A percentile compares a stretch with the other conserved stretches of the same genome.
These are phyloP conservation scores for Podospora australis DNA, from an alignment of 495 filamentous ascomycete genomes.

Conservation along the genomic window DNA sequence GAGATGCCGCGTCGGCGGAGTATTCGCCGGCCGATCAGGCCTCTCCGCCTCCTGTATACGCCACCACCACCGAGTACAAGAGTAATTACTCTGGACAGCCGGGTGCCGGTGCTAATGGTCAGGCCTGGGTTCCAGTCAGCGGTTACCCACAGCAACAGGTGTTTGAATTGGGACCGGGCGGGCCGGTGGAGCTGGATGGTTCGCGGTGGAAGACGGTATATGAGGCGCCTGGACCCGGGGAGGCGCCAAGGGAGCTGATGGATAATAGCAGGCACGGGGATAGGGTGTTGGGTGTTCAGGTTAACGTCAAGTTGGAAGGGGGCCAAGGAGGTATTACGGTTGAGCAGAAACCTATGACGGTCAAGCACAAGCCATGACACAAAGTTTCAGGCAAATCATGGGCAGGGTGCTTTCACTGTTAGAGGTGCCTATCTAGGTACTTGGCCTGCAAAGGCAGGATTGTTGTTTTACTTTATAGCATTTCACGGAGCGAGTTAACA, in stretches of 20 bases:
- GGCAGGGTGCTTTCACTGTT: no score
- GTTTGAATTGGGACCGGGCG: not conserved
- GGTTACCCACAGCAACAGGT: not conserved
- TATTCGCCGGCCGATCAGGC: not conserved
- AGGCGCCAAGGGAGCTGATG: not conserved
- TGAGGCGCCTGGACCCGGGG: not conserved
- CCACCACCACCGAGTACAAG: not conserved
- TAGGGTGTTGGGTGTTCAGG: no score
- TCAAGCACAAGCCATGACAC: no score
- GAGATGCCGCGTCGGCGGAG: not conserved
- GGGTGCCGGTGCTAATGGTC: not conserved
- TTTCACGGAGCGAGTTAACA: no score
- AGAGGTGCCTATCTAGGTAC: no score
- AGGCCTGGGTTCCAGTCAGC: not conserved
- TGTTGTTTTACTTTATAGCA: no score
- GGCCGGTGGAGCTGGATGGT: not conserved
- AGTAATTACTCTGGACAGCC: not conserved
- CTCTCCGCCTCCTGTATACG: not conserved
- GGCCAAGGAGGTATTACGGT: no score
- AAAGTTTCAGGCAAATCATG: no score
- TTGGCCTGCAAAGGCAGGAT: no score
- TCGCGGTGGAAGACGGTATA: not conserved
- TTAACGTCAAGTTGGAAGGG: no score
- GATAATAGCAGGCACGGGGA: no score
- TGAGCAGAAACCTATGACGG: no score